These are phyloP conservation scores for Russula dissimulans DNA, from an alignment of 768 basidiomycete genomes.

Conservation along the genomic window DNA sequence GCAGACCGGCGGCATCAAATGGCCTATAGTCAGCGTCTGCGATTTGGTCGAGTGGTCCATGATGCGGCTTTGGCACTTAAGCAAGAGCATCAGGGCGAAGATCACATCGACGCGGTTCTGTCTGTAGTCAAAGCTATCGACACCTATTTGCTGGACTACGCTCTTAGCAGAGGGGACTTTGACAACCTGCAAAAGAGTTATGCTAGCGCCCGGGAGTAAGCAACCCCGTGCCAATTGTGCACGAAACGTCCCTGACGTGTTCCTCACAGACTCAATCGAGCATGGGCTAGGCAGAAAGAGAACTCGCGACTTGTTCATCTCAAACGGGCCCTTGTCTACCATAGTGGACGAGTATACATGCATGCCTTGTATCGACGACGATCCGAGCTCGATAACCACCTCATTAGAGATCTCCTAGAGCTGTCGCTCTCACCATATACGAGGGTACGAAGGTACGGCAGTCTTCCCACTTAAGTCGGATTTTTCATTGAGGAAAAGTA, in stretches of 20 bases:
- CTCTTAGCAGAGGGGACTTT: constrained; percentile 48
- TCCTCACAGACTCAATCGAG: constrained; percentile 45
- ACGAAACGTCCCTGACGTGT: constrained; percentile 6
- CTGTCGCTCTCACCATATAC: constrained; percentile 76
- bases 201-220: constrained; percentile 52
- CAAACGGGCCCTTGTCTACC: constrained; percentile 73
- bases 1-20: constrained; percentile 66
- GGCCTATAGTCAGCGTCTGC: constrained; percentile 44
- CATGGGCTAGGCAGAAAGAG: constrained; percentile 63
- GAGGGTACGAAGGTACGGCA: constrained; percentile 53
- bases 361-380: constrained; percentile 67
- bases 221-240: neutral
- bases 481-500: constrained; percentile 22
- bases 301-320: constrained; percentile 67
- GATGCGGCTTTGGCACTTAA: constrained; percentile 57
- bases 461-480: neutral
- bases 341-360: constrained; percentile 67
- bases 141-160: constrained; percentile 65
- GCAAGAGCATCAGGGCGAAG: constrained; percentile 55
- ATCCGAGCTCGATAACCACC: constrained; percentile 60
- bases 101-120: constrained; percentile 81
- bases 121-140: constrained; percentile 65
- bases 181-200: constrained; percentile 60
- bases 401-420: constrained; percentile 60
- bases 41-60: constrained; percentile 62